A percentile compares a stretch with the other conserved stretches of the same genome.
These are phyloP conservation scores for Neoboletus subvelutipes DNA, from an alignment of 768 basidiomycete genomes.

Conservation along the genomic window DNA sequence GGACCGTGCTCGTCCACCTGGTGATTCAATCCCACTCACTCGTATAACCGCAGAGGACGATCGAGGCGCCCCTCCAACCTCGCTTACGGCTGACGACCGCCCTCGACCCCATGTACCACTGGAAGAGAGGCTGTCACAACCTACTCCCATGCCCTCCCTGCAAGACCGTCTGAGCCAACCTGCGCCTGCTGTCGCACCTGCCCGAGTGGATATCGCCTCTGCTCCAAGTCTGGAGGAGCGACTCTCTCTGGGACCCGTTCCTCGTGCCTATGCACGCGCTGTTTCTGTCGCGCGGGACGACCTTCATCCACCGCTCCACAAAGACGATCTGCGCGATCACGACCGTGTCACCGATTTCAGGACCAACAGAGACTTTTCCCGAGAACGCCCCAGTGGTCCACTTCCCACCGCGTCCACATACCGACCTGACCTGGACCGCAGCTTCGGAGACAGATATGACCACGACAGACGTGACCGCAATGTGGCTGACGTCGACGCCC, in stretches of 20 bases:
- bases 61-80: constrained; percentile 20
- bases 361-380: constrained; percentile 34
- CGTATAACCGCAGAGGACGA: constrained; percentile 28
- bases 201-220: constrained; percentile 26
- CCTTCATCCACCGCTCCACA: constrained; percentile 30
- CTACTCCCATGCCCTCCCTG: constrained; percentile 32
- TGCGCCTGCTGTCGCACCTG: constrained; percentile 7
- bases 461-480: constrained; percentile 41
- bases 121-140: constrained; percentile 42
- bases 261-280: constrained; percentile 23
- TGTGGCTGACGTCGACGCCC: constrained; percentile 34
- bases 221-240: constrained; percentile 43
- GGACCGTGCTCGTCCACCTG: constrained; percentile 21
- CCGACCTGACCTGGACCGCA: constrained; percentile 40
- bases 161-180: constrained; percentile 42
- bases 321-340: constrained; percentile 31
- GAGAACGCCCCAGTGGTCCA: constrained; percentile 33
- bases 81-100: constrained; percentile 27
- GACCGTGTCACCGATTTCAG: constrained; percentile 26
- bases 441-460: constrained; percentile 31
- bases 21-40: constrained; percentile 17
- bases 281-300: constrained; percentile 36
- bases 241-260: constrained; percentile 35
- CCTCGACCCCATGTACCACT: constrained; percentile 29
- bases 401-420: constrained; percentile 26